Evolutionary conservation across 768 basidiomycete species (phyloP), one percentile per base, ranked within the genome.

Genomic region (Xanthoconium stramineum): DNA sequence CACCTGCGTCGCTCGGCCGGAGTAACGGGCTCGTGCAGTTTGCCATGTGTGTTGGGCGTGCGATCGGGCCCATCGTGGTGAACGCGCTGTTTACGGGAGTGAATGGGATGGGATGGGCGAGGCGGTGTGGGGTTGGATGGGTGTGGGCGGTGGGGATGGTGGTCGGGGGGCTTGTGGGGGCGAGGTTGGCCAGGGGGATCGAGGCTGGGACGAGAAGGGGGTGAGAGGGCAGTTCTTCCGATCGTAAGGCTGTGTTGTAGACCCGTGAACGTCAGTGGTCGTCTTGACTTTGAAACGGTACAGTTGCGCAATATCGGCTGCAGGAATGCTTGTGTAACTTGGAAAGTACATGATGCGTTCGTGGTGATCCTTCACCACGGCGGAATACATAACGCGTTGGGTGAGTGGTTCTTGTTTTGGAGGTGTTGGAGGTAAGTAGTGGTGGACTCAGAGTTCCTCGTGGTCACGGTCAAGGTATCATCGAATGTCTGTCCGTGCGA

Each of bases 1-100:
- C 54, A 24, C 12, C 17, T 5, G 19, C 54, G 14, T 44, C 47
- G 32, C 53, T 55, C 11, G 47, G 53, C 15, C 39, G 40, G n/a
- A 55, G 53, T 28, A 86, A 86, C 58, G 85, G 83, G 17, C 75
- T 87, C 8, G 77, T 83, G 15, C 81, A 85, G 58, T 74, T 81
- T 47, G 72, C 76, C 6, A 82, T 83, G 81, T 83, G 80, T 56
- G 58, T 77, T 29, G 76, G 80, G 10, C 77, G 85, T 13, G 76
- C 81, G 2, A 63, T 83, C 45, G 78, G 75, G 39, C 84, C 85
- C 12, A 76, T 82, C 15, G 75, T 83, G 53, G 80, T 79, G 39
- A 83, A 79, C 47, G 32, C 60, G 20, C 12, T 64, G 37, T 65
- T 65, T 17, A 64, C 65, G 0, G 45, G 42, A 1, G 47, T 64